phyloP scores from a whole-genome alignment of 768 basidiomycete species.

The Kwoniella mangroviensis region DNA sequence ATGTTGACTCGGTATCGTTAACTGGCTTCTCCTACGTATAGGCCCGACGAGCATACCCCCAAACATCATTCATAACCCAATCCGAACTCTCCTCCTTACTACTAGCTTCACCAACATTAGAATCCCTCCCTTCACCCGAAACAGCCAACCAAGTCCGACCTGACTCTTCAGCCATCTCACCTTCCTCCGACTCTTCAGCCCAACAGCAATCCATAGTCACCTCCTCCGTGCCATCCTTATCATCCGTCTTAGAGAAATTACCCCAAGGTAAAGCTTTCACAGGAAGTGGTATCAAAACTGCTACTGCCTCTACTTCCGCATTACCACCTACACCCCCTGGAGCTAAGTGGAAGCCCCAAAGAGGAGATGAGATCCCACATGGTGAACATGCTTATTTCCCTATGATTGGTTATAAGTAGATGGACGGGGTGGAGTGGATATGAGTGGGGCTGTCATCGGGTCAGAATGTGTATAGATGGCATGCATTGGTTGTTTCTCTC shows the following conservation, averaged over 20 bases:
- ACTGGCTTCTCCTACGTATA: slow-evolving; percentile 19
- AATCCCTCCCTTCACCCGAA: slow-evolving; percentile 55
- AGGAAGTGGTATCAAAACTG: slow-evolving; percentile 71
- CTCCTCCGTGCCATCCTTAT: slow-evolving; percentile 60
- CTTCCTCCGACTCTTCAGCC: slow-evolving; percentile 20
- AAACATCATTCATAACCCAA: slow-evolving; percentile 86
- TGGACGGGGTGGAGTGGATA: background rate
- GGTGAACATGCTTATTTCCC: slow-evolving; percentile 76
- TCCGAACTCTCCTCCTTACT: slow-evolving; percentile 76
- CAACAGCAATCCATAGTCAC: slow-evolving; percentile 35
- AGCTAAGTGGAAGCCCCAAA: slow-evolving; percentile 75
- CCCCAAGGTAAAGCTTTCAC: slow-evolving; percentile 65
- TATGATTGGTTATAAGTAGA: slow-evolving; percentile 57
- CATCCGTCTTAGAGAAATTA: slow-evolving; percentile 56
- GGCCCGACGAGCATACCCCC: slow-evolving; percentile 81
- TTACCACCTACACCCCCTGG: slow-evolving; percentile 78
- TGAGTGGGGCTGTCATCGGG: background rate
- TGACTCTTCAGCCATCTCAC: slow-evolving; percentile 37
- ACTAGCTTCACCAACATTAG: slow-evolving; percentile 70
- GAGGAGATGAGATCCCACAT: slow-evolving; percentile 79
- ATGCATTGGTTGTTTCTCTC: background rate
- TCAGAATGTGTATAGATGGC: background rate
- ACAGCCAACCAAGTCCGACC: slow-evolving; percentile 61
- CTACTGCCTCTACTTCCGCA: slow-evolving; percentile 69
- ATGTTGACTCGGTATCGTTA: background rate